Evolutionary conservation across 805 yeast genomes (phyloP).

Genomic region (Dipodascus geniculatus): DNA sequence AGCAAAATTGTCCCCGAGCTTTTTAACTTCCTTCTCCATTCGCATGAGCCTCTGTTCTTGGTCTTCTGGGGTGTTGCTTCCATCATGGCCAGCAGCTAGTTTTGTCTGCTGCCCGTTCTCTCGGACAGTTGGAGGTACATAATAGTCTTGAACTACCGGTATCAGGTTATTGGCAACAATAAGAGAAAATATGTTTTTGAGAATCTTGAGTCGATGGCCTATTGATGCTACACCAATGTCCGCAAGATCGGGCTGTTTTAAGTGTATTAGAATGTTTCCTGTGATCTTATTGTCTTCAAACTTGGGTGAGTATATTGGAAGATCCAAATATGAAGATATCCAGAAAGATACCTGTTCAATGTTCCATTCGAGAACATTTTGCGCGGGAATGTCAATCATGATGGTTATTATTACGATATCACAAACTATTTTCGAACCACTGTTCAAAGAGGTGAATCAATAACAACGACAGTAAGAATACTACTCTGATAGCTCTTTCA

Average conservation of each 20-base stretch:
- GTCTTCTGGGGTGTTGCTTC: not conserved
- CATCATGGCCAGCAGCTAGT: slow-evolving; percentile 1
- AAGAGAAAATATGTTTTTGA: slow-evolving; percentile 47
- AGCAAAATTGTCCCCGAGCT: slow-evolving; percentile 41
- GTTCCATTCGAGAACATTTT: slow-evolving; percentile 15
- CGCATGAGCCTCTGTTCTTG: slow-evolving; percentile 23
- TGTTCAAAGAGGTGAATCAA: no score
- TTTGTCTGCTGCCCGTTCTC: slow-evolving; percentile 13
- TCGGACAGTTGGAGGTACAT: slow-evolving; percentile 24
- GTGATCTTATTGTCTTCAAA: slow-evolving; percentile 46
- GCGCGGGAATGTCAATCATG: not conserved
- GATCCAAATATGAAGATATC: slow-evolving; percentile 13
- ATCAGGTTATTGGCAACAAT: slow-evolving; percentile 23
- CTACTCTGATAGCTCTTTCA: no score
- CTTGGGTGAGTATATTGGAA: slow-evolving; percentile 13
- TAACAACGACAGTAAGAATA: no score
- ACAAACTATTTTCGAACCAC: no score
- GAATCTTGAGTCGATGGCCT: slow-evolving; percentile 45
- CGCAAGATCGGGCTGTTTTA: slow-evolving; percentile 56
- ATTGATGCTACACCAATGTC: slow-evolving; percentile 56
- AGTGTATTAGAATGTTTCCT: slow-evolving; percentile 59
- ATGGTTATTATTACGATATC: not conserved
- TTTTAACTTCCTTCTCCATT: slow-evolving; percentile 27
- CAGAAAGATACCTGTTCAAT: slow-evolving; percentile 13
- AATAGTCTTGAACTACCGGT: slow-evolving; percentile 13